Conservation (phyloP, 208 protist genomes). For the Trypanosoma cruzi region DNA sequence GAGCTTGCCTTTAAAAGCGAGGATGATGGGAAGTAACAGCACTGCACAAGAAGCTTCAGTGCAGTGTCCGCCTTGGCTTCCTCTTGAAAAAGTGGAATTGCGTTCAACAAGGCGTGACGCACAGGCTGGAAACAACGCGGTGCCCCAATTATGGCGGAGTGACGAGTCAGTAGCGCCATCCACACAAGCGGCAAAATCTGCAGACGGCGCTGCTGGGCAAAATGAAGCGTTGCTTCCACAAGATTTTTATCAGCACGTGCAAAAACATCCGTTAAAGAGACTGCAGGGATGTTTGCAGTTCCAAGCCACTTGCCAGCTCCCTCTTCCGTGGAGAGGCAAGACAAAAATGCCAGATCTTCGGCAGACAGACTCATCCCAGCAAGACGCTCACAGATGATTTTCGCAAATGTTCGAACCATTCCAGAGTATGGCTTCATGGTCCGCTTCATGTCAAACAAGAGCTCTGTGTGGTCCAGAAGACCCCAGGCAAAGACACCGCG, state of each 20-base stretch:
- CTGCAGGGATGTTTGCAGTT: background rate
- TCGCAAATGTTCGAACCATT: slow-evolving; percentile 49
- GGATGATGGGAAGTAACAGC: slow-evolving; percentile 22
- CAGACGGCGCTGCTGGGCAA: slow-evolving; percentile 58
- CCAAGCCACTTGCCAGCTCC: slow-evolving; percentile 13
- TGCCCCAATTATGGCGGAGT: slow-evolving; percentile 1
- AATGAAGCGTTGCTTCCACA: background rate
- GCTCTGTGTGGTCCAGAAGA: slow-evolving; percentile 49
- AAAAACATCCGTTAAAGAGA: background rate
- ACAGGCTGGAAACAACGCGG: slow-evolving; percentile 21
- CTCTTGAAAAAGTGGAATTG: slow-evolving; percentile 46
- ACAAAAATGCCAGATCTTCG: background rate
- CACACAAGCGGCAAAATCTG: slow-evolving; percentile 78
- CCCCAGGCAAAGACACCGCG: slow-evolving; percentile 60
- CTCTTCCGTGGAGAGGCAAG: background rate
- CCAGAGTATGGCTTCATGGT: slow-evolving; percentile 32
- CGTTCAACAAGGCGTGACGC: slow-evolving; percentile 43
- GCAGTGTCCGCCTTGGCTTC: slow-evolving; percentile 39
- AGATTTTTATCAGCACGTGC: background rate
- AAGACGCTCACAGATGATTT: slow-evolving; percentile 19
- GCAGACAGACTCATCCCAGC: slow-evolving; percentile 6
- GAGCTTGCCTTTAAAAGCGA: slow-evolving; percentile 10
- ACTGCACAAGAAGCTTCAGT: slow-evolving; percentile 29
- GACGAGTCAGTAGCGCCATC: slow-evolving; percentile 46
- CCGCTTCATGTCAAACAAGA: slow-evolving; percentile 29